Evolutionary conservation across 495 filamentous ascomycete species (phyloP), one percentile per base, ranked within the genome.

Genomic region (Penicillium soppii): DNA sequence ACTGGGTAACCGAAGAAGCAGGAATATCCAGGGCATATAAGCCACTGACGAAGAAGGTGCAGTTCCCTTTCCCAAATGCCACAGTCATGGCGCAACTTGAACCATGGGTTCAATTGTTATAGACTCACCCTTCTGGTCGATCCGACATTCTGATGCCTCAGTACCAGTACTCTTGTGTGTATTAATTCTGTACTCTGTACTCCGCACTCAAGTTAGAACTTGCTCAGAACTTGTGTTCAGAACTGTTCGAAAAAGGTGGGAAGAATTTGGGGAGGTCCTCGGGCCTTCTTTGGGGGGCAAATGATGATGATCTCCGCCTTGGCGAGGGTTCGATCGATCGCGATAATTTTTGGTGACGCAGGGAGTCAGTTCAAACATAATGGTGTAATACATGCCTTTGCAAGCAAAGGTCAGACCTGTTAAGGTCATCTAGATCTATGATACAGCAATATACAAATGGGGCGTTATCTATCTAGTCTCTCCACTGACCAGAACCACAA

Each of bases 401-500:
- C 37, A 35, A 35, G 50, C 35, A 44, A 39, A 35, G 33, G n/a
- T n/a, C 42, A 33, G 16, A 15, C 17, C 21, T 30, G 13, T 41
- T n/a, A 15, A 25, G 13, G 16, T n/a, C 30, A 27, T 40, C 23
- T 42, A 44, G 22, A 52, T 39, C 20, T 46, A 56, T 52, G 32
- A 45, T 56, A 59, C 56, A 56, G 12, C 21, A 47, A 37, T 46
- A 36, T 46, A 46, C 42, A 35, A 10, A 41, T 27, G 9, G 13
- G 16, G 38, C 23, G 25, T 36, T 20, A 17, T 36, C 60, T 63
- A 73, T 36, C 59, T 54, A 29, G 62, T 64, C 52, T 75, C 69
- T 5, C 88, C 88, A 43, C 80, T 82, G 22, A 95, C 87, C 43
- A 95, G 68, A 51, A 96, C 57, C 19, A 96, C 76, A 30, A 89